phyloP scores from a whole-genome alignment of 192 early-diverging fungal genomes.

The Coemansia sp. region DNA sequence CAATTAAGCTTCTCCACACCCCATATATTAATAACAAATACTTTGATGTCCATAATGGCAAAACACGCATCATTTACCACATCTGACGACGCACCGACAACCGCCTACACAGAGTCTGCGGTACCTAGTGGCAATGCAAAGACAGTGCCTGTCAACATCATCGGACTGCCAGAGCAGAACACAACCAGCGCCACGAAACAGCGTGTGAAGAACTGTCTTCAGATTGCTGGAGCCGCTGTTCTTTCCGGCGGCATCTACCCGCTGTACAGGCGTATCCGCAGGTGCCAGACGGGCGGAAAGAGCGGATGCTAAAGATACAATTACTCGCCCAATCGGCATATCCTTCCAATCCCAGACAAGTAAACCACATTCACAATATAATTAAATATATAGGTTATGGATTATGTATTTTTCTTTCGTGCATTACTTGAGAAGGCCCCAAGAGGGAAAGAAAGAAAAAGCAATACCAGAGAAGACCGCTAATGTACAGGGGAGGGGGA shows the following conservation, averaged over 20 bases:
- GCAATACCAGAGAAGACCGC: conserved; percentile 17
- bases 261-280: conserved; percentile 31
- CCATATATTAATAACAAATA: no score
- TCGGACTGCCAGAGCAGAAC: conserved; percentile 1
- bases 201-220: conserved; percentile 9
- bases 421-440: background rate
- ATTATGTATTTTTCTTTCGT: conserved; percentile 12
- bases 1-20: no score
- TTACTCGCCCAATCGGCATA: no score
- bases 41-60: background rate
- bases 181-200: background rate
- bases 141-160: conserved; percentile 5
- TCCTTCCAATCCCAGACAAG: no score
- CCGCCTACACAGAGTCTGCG: background rate
- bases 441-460: conserved; percentile 44
- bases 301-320: background rate
- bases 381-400: no score
- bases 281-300: conserved; percentile 25
- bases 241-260: conserved; percentile 28
- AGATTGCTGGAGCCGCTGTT: conserved; percentile 10
- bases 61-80: background rate
- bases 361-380: no score
- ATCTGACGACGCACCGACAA: conserved; percentile 11
- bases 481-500: conserved; percentile 25
- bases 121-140: conserved; percentile 4